Conservation (phyloP, 2,329 filamentous ascomycete genomes). For the Grosmannia clavigera region DNA sequence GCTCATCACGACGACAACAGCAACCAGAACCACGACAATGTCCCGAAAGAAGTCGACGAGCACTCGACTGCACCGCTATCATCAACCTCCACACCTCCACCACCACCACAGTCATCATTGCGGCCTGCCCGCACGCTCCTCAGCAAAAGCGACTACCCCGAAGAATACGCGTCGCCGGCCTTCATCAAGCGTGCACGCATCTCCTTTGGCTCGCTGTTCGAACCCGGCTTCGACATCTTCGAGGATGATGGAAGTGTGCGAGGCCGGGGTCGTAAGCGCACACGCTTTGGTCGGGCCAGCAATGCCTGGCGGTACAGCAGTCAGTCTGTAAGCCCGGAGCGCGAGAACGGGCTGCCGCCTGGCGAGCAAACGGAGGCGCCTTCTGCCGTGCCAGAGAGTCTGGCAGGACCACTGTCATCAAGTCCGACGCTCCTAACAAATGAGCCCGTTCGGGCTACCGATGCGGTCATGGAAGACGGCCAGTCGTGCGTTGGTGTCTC, state of each 20-base stretch:
- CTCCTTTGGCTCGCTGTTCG: conserved; percentile 56
- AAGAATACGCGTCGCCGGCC: conserved; percentile 63
- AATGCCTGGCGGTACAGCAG: conserved; percentile 64
- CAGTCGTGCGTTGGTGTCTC: neutral
- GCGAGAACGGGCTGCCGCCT: conserved; percentile 18
- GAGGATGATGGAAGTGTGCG: conserved; percentile 53
- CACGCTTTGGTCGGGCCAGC: conserved; percentile 54
- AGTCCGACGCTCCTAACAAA: conserved; percentile 7
- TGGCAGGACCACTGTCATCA: neutral
- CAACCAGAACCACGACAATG: neutral
- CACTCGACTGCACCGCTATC: neutral
- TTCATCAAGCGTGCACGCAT: conserved; percentile 62
- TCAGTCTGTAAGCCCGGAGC: conserved; percentile 58
- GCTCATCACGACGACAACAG: conserved; percentile 6
- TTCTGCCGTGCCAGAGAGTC: neutral
- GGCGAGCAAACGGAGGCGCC: neutral
- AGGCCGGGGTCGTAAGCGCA: conserved; percentile 54
- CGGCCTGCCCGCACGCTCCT: neutral
- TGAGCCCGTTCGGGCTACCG: neutral
- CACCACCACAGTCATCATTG: conserved; percentile 3
- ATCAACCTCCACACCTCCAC: neutral
- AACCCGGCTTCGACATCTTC: conserved; percentile 54
- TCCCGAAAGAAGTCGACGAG: neutral
- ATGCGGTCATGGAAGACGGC: neutral
- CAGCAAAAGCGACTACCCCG: conserved; percentile 21